These are phyloP conservation scores for Microdochium bolleyi DNA, from an alignment of 2,329 filamentous ascomycete genomes.

Conservation along the genomic window DNA sequence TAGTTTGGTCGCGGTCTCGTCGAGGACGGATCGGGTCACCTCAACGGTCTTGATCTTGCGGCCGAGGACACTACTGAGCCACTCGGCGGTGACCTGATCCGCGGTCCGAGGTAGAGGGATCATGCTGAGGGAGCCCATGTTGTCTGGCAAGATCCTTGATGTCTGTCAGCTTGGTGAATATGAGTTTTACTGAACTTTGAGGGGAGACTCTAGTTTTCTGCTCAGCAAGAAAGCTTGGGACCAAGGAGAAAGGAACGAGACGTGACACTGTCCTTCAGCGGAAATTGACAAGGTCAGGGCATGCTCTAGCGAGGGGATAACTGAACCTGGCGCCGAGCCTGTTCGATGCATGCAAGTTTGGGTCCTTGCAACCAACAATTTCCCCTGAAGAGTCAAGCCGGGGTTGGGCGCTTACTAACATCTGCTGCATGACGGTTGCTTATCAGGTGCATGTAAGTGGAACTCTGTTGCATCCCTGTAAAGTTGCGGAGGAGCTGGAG, in stretches of 20 bases:
- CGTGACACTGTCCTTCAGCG: no score
- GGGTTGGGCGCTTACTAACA: neutral
- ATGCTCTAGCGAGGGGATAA: neutral
- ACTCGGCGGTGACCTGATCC: constrained; percentile 13
- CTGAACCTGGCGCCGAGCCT: neutral
- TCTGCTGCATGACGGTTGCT: no score
- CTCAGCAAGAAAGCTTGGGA: neutral
- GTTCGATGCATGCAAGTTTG: neutral
- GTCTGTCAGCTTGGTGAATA: neutral
- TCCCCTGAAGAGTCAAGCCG: neutral
- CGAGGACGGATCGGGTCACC: constrained; percentile 6
- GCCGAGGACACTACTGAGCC: constrained; percentile 12
- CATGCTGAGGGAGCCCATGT: neutral
- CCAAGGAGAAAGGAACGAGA: no score
- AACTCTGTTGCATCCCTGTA: no score
- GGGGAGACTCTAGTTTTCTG: neutral
- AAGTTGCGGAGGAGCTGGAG: no score
- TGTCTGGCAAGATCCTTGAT: no score
- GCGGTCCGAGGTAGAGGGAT: neutral
- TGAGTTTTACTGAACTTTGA: neutral
- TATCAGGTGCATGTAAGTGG: no score
- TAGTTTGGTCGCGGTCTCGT: constrained; percentile 15
- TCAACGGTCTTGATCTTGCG: constrained; percentile 9
- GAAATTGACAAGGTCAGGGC: neutral
- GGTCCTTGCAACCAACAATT: neutral